Conservation (phyloP, 1,284 basidiomycete species). For the Athelia psychrophila region DNA sequence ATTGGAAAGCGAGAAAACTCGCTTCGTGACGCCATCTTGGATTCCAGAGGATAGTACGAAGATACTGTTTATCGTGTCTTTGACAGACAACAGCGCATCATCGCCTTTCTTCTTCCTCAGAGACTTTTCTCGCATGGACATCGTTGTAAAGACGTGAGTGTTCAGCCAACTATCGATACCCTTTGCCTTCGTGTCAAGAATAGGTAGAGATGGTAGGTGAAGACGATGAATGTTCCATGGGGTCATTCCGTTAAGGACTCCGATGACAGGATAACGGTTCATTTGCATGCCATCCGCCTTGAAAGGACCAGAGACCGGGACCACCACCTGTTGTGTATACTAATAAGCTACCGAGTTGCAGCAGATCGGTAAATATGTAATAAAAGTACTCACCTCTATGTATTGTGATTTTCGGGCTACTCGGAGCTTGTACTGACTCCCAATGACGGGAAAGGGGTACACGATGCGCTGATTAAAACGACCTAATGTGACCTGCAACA, state of each 20-base stretch:
- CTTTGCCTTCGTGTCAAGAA: slow-evolving; percentile 17
- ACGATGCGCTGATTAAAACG: slow-evolving; percentile 20
- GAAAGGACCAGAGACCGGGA: slow-evolving; percentile 19
- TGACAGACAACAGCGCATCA: slow-evolving; percentile 26
- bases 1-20: slow-evolving; percentile 29
- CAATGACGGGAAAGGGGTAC: slow-evolving; percentile 33
- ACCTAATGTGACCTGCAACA: slow-evolving; percentile 26
- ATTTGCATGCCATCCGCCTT: slow-evolving; percentile 14
- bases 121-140: slow-evolving; percentile 27
- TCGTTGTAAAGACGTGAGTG: slow-evolving; percentile 24
- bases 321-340: slow-evolving; percentile 23
- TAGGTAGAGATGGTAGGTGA: slow-evolving; percentile 34
- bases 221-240: slow-evolving; percentile 41
- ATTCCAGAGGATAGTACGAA: slow-evolving; percentile 23
- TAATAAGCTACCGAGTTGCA: neutral
- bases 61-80: slow-evolving; percentile 28
- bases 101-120: slow-evolving; percentile 10
- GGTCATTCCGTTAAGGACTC: slow-evolving; percentile 13
- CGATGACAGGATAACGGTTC: slow-evolving; percentile 31
- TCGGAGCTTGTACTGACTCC: slow-evolving; percentile 20
- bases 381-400: slow-evolving; percentile 22
- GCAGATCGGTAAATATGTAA: neutral
- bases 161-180: slow-evolving; percentile 24
- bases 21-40: slow-evolving; percentile 3
- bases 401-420: slow-evolving; percentile 28